Evolutionary conservation across 768 basidiomycete genomes (phyloP), one percentile per base, ranked within the genome.

Genomic region (Exsudoporus frostii): DNA sequence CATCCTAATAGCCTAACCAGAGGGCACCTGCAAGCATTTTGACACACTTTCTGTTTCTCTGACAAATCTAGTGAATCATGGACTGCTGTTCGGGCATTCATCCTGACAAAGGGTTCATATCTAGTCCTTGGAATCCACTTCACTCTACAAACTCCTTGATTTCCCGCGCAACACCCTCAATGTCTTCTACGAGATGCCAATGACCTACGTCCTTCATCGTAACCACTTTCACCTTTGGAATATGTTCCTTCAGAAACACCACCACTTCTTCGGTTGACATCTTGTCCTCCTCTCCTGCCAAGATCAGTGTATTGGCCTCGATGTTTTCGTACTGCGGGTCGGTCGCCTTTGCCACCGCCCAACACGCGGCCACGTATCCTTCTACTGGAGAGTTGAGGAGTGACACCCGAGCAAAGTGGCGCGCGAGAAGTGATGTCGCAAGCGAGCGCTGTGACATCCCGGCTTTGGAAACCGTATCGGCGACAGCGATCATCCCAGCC

Each of bases 401-500:
- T 17, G 45, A n/a, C 19, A 13, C 13, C 3, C 45, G 27, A 13
- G 46, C 46, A 58, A 40, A 40, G 25, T 51, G 50, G 32, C 50
- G 40, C 0, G 43, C 40, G 38, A 47, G 50, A 40, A 22, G 20
- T 22, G 33, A 48, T 5, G 32, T 49, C 22, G 20, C 43, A 7
- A 50, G 52, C 36, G 47, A 46, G 22, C 48, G 45, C n/a, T 22
- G 20, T 2, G 46, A 55, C 46, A 55, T 40, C 29, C 46, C 45
- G 17, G 33, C 36, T 33, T 38, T 60, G 20, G 43, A 45, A 14
- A 55, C 10, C 8, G 48, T 25, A 27, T 51, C 44, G 1, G 39
- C 44, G 20, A 55, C 20, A 13, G 46, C 46, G 34, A 55, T 45
- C 53, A 60, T 55, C 38, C 50, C 50, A 24, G 44, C 50, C n/a